These are phyloP conservation scores for Pogostemon cablin DNA, from an alignment of 257 asterid genomes.

Conservation along the genomic window DNA sequence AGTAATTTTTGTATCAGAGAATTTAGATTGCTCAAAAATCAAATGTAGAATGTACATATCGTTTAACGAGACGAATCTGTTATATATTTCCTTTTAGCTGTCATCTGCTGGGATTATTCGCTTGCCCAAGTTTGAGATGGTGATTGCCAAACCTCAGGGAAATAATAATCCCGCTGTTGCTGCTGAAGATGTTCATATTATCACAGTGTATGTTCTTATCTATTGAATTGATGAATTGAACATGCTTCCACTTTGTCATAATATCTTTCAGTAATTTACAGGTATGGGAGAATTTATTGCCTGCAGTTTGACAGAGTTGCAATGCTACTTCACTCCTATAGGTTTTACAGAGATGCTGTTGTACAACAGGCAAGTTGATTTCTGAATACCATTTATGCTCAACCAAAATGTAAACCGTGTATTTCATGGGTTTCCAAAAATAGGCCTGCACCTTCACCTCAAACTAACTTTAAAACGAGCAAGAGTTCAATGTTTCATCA, in stretches of 20 bases:
- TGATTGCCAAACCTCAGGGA: slow-evolving; percentile 78
- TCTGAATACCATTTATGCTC: slow-evolving; percentile 20
- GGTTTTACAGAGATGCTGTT: slow-evolving; percentile 96
- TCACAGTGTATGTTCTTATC: slow-evolving; percentile 69
- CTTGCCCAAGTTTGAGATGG: slow-evolving; percentile 91
- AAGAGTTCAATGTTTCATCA: background rate
- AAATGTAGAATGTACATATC: slow-evolving; percentile 11
- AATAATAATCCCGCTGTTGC: slow-evolving; percentile 76
- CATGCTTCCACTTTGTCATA: slow-evolving; percentile 25
- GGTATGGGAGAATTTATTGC: slow-evolving; percentile 98
- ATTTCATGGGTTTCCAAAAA: background rate
- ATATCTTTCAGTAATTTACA: slow-evolving; percentile 47
- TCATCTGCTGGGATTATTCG: slow-evolving; percentile 88
- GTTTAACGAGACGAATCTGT: slow-evolving; percentile 29
- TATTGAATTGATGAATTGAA: slow-evolving; percentile 25
- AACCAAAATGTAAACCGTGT: background rate
- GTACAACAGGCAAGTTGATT: slow-evolving; percentile 71
- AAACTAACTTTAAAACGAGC: slow-evolving; percentile 7
- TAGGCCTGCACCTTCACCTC: background rate
- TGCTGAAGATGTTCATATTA: slow-evolving; percentile 82
- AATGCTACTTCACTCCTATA: slow-evolving; percentile 76
- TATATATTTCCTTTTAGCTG: slow-evolving; percentile 53
- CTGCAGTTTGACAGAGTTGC: slow-evolving; percentile 90
- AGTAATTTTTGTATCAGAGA: slow-evolving; percentile 18
- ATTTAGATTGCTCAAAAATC: background rate